phyloP scores from a whole-genome alignment of 108 stramenopile genomes.

The Conticribra weissflogii region DNA sequence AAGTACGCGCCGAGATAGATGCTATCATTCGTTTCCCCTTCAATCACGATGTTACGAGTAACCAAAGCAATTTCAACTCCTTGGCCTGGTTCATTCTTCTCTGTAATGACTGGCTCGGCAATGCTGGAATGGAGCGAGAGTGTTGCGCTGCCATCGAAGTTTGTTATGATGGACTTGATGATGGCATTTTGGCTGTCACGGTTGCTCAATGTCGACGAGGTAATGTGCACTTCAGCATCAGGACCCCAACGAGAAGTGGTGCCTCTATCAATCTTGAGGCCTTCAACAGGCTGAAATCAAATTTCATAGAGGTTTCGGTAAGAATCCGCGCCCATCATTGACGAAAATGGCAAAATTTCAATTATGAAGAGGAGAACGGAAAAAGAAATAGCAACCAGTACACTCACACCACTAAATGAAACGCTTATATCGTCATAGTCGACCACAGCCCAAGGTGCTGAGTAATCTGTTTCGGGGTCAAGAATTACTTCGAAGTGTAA shows the following conservation, averaged over 20 bases:
- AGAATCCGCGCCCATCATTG: too few species aligned
- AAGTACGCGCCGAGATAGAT: slow-evolving; percentile 68
- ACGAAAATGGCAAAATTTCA: too few species aligned
- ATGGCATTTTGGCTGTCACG: slow-evolving; percentile 43
- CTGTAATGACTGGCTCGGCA: slow-evolving; percentile 35
- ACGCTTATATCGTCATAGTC: slow-evolving; percentile 57
- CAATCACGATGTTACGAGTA: slow-evolving; percentile 63
- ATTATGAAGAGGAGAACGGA: too few species aligned
- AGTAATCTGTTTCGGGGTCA: slow-evolving; percentile 12
- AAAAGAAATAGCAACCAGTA: neutral
- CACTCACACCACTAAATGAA: slow-evolving; percentile 31
- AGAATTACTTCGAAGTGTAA: slow-evolving; percentile 5
- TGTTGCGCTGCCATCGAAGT: slow-evolving; percentile 36
- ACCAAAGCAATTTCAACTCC: slow-evolving; percentile 67
- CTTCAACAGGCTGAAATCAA: slow-evolving; percentile 46
- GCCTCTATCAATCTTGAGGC: slow-evolving; percentile 21
- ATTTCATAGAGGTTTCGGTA: too few species aligned
- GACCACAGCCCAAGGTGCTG: slow-evolving; percentile 10
- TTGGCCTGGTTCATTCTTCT: slow-evolving; percentile 46
- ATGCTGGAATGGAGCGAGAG: slow-evolving; percentile 48
- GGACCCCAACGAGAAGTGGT: slow-evolving; percentile 41
- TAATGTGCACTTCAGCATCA: slow-evolving; percentile 62
- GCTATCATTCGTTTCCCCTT: slow-evolving; percentile 36
- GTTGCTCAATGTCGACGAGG: slow-evolving; percentile 52
- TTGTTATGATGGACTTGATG: slow-evolving; percentile 26